Evolutionary conservation across 768 basidiomycete species (phyloP), one percentile per base, ranked within the genome.

Genomic region (Coprinopsis cinerea): DNA sequence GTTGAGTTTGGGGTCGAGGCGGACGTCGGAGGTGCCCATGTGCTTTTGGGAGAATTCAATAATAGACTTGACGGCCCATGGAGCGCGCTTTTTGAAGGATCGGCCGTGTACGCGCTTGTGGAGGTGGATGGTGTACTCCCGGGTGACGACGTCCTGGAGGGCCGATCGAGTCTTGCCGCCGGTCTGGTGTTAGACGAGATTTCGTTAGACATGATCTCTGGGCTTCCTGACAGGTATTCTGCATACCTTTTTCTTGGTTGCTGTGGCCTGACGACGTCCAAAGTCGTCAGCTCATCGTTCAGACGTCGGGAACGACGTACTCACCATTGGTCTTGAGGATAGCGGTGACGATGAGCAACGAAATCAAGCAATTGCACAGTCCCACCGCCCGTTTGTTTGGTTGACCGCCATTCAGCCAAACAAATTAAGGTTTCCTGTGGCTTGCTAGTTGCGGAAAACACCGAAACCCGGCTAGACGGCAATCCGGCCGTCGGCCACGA

Each of bases 101-200:
- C 86, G 81, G 59, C 87, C 90, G 70, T 92, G 90, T 36, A 93
- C 91, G 58, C 73, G 85, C 72, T 95, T 96, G 85, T 96, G 92
- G 34, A 97, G 75, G 73, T 96, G 92, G 77, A 97, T 88, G 64
- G 95, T 97, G 85, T 97, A 96, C 70, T 99, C 95, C 64, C 94
- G 86, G 57, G 94, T 89, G 57, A 97, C 95, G 73, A 97, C 95
- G 70, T 98, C 95, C 72, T 90, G 82, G 67, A 97, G 90, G 48
- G 95, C 95, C 53, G 92, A 94, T 71, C 95, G 92, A 63, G 82
- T 82, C 81, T 96, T 95, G 72, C 83, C 83, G 67, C 77, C 75
- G 63, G 85, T 77, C 78, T 83, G 54, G 20, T 40, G 22, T 41
- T 4, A 20, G 15, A 32, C 44, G 18, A 36, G 14, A 22, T 22